Evolutionary conservation across 805 yeast species (phyloP), one percentile per base, ranked within the genome.

Genomic region (Nakazawaea laoshanensis): DNA sequence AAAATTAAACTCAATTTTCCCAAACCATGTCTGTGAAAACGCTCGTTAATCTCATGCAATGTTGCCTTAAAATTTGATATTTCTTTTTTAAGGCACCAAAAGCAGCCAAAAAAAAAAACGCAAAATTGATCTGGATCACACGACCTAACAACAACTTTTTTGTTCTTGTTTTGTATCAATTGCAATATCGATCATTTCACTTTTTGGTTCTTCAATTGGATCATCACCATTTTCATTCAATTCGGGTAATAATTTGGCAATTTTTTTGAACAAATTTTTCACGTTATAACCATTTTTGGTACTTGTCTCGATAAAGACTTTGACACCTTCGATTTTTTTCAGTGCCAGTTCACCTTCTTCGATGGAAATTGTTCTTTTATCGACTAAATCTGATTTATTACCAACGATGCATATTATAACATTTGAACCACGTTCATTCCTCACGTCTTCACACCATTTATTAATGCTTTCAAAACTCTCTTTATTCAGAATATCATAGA

Each of bases 201-300:
- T 25, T 8, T 36, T 27, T 16, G 13, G 30, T 10, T 16, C 28
- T 5, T 20, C 26, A 18, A 24, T 17, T 12, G 27, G 21, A 18
- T 28, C 36, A n/a, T 30, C 32, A 7, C 47, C 43, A 27, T 28
- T 24, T n/a, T 45, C 46, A 19, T 50, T 52, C 49, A 85, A 76
- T 35, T 88, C 96, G 2, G 97, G 97, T 39, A 92, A 67, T 37
- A 84, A 74, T 51, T 82, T 83, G 10, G 97, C 98, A 41, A 89
- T 82, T 51, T 81, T 83, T 50, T 87, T 85, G 61, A 92, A 89
- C 42, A 92, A 61, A 35, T 75, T 71, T 59, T 89, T 89, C 36
- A 92, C 96, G 47, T 92, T 92, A 55, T 88, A 83, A 20, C 96
- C 96, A 29, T 87, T 87, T 59, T 88, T 89, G 8, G 97, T 89